Percentiles rank a stretch among this genome's conserved stretches.
Evolutionary conservation across 192 early-diverging fungal genomes (phyloP).

Genomic region (Coemansia sp.): DNA sequence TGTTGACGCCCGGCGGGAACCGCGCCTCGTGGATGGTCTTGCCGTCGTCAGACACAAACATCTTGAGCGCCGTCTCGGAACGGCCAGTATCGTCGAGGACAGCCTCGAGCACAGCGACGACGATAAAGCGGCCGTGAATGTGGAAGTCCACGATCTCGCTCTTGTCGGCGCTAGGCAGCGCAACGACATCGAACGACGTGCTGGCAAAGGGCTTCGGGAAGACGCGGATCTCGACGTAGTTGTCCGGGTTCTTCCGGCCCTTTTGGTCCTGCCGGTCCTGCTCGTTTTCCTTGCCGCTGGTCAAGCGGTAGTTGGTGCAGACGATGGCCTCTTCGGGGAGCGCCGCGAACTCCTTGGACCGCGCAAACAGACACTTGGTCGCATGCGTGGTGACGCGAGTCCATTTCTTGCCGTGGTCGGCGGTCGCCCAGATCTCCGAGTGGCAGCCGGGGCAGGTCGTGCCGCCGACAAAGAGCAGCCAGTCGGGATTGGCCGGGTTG

Average conservation of each 20-base stretch:
- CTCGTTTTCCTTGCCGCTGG: conserved; percentile 53
- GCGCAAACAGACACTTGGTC: conserved; percentile 82
- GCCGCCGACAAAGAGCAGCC: conserved; percentile 79
- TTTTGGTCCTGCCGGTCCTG: conserved; percentile 36
- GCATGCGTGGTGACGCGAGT: conserved; percentile 73
- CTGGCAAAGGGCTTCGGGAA: conserved; percentile 34
- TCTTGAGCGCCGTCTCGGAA: conserved; percentile 49
- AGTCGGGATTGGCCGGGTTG: conserved; percentile 82
- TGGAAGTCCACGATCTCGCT: conserved; percentile 31
- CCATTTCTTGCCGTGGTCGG: conserved; percentile 73
- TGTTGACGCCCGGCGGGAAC: conserved; percentile 79
- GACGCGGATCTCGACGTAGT: conserved; percentile 69
- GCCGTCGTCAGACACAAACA: conserved; percentile 78
- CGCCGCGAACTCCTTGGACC: conserved; percentile 55
- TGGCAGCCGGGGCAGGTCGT: conserved; percentile 56
- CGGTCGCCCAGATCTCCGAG: conserved; percentile 68
- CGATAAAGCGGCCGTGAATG: conserved; percentile 43
- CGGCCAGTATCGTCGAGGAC: conserved; percentile 19
- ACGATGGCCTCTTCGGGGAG: conserved; percentile 69
- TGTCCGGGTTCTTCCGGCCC: conserved; percentile 40
- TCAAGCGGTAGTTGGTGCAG: conserved; percentile 67
- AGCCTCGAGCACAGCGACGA: conserved; percentile 22
- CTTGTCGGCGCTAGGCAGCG: conserved; percentile 19
- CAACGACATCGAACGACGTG: conserved; percentile 12
- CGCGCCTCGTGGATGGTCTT: conserved; percentile 63